A percentile compares a stretch with the other conserved stretches of the same genome.
These are phyloP conservation scores for Tuber microsphaerosporum DNA, from an alignment of 495 filamentous ascomycete species.

Conservation along the genomic window DNA sequence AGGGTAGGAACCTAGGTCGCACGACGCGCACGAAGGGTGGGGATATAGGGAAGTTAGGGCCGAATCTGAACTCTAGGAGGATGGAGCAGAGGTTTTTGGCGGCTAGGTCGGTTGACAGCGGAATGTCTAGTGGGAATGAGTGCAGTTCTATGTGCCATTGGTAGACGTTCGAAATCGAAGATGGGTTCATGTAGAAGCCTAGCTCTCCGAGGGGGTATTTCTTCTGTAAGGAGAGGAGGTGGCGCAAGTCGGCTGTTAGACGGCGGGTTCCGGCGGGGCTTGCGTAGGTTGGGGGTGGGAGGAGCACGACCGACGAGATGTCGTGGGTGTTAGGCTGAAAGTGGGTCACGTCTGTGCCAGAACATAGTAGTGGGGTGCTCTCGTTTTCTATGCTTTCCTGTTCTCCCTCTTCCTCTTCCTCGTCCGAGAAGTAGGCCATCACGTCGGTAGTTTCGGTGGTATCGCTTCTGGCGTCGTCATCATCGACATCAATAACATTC, in stretches of 20 bases:
- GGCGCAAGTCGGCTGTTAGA: slow-evolving; percentile 57
- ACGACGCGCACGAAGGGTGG: slow-evolving; percentile 85
- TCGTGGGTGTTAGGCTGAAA: slow-evolving; percentile 62
- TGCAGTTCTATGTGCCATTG: slow-evolving; percentile 93
- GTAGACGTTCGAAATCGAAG: slow-evolving; percentile 61
- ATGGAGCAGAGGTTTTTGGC: slow-evolving; percentile 53
- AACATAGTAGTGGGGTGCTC: background rate
- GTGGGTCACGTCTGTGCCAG: background rate
- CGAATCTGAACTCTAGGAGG: slow-evolving; percentile 75
- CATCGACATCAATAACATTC: background rate
- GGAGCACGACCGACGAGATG: slow-evolving; percentile 49
- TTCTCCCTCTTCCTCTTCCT: slow-evolving; percentile 20
- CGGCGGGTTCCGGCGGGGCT: slow-evolving; percentile 55
- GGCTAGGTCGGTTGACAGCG: slow-evolving; percentile 71
- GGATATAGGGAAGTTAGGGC: slow-evolving; percentile 61
- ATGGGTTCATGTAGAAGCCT: slow-evolving; percentile 68
- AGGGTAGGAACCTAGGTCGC: slow-evolving; percentile 68
- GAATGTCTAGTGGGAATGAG: slow-evolving; percentile 63
- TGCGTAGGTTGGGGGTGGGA: slow-evolving; percentile 64
- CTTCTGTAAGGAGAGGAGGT: slow-evolving; percentile 55
- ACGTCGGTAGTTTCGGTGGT: slow-evolving; percentile 40
- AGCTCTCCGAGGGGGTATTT: slow-evolving; percentile 59
- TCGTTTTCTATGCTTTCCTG: background rate
- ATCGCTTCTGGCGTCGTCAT: slow-evolving; percentile 7
- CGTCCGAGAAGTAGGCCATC: slow-evolving; percentile 37